Base-by-base conservation (phyloP, 345 rosid species). In the Heritiera littoralis region DNA sequence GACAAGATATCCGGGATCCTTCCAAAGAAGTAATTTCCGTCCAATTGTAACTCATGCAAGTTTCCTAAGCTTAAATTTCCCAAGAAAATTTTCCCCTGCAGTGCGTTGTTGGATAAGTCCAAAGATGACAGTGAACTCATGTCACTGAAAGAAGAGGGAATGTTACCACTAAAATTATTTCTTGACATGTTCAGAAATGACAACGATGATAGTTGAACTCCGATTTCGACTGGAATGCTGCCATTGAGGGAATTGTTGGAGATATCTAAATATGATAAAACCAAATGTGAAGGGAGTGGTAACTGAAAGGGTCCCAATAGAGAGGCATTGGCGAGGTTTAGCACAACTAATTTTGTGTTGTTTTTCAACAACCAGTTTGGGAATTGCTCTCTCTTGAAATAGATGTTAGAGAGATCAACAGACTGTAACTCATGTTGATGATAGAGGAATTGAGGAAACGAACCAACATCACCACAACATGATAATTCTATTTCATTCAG, bases 301-400 rank as follows among this genome's bases (percentile, higher is more conserved):
- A 74, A 13, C n/a, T n/a, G n/a, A n/a, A 85, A 6, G 41, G 23
- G 23, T 9, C 81, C 81, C 0, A 75, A 41, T 1, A 83, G 54
- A 43, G 75, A 72, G 52, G 17, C 74, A 3, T 74, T 63, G 2
- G 0, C 7, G 1, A 83, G 58, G 1, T 0, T 0, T 1, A 83
- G 38, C 0, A n/a, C n/a, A n/a, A n/a, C 0, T 23, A 86, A 72
- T 2, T 35, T 23, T 8, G 76, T 52, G 40, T 85, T 85, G 71
- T 83, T 85, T 20, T n/a, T 38, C 8, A 85, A 67, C 45, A 83
- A 68, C 87, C 87, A 85, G 60, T 1, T 0, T 7, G 81, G 86
- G 46, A 83, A 83, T 3, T 61, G 68, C 0, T 66, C 45, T 48
- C 77, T 79, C 1, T 10, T 45, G 35, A 84, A 20, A 3, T 23